These are phyloP conservation scores for Umbellularia californica DNA, from an alignment of 164 flowering plant species.

Conservation along the genomic window DNA sequence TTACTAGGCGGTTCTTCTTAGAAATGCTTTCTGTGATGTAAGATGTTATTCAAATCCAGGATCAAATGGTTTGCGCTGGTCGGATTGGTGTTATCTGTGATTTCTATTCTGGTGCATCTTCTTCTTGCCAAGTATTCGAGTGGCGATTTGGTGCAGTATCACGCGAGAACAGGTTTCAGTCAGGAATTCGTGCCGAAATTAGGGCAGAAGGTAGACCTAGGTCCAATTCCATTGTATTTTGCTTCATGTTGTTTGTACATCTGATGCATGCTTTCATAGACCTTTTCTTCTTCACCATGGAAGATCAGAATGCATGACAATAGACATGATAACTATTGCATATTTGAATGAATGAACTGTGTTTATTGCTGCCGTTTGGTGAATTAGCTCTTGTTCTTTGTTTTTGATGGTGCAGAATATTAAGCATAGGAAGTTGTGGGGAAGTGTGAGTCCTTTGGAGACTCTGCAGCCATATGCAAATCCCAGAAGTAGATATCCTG, in stretches of 20 bases:
- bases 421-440: conserved; percentile 68
- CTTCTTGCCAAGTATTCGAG: conserved; percentile 64
- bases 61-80: conserved; percentile 74
- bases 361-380: not conserved
- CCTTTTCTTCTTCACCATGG: not conserved
- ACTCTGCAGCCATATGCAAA: conserved; percentile 77
- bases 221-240: not conserved
- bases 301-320: not conserved
- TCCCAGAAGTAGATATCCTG: conserved; percentile 63
- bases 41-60: conserved; percentile 69
- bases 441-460: conserved; percentile 45
- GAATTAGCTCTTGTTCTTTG: not conserved
- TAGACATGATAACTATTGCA: not conserved
- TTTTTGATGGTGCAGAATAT: conserved; percentile 31
- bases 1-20: not conserved
- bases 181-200: conserved; percentile 36
- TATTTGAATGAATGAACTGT: not conserved
- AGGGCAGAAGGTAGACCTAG: conserved; percentile 6
- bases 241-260: not conserved
- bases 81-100: conserved; percentile 56
- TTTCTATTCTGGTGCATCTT: conserved; percentile 66
- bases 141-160: conserved; percentile 40
- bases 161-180: conserved; percentile 25
- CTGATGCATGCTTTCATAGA: not conserved
- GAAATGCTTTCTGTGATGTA: conserved; percentile 12